Evolutionary conservation across 2,329 filamentous ascomycete genomes (phyloP).

Genomic region (Aspergillus terreus): DNA sequence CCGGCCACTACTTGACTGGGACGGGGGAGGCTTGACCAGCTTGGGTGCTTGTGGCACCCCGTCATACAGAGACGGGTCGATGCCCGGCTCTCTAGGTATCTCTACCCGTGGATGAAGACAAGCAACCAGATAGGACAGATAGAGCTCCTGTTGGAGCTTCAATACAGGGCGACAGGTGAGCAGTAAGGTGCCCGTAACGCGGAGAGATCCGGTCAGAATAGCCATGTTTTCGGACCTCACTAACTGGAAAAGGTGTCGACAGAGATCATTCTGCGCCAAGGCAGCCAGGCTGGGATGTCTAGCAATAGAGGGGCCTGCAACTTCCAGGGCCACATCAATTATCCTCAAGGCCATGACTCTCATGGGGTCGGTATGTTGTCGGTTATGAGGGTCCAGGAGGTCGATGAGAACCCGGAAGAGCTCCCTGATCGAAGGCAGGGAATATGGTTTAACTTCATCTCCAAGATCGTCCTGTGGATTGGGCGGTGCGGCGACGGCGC

Average conservation of each 20-base stretch:
- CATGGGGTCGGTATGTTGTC: constrained; percentile 89
- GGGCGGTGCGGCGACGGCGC: constrained; percentile 30
- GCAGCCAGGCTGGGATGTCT: constrained; percentile 83
- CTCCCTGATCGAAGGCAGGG: constrained; percentile 88
- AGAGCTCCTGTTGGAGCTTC: constrained; percentile 95
- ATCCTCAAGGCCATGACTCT: constrained; percentile 96
- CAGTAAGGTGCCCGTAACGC: constrained; percentile 85
- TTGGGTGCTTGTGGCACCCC: constrained; percentile 91
- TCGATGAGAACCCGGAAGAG: constrained; percentile 92
- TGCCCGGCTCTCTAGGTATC: constrained; percentile 84
- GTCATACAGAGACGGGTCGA: constrained; percentile 86
- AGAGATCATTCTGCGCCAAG: constrained; percentile 88
- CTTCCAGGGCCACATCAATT: constrained; percentile 93
- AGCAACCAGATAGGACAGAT: constrained; percentile 87
- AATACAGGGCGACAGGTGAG: constrained; percentile 86
- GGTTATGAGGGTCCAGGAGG: constrained; percentile 87
- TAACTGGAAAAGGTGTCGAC: constrained; percentile 91
- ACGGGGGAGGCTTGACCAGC: constrained; percentile 73
- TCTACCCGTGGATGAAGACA: constrained; percentile 93
- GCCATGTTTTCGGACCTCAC: constrained; percentile 95
- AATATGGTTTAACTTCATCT: constrained; percentile 75
- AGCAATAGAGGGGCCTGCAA: constrained; percentile 91
- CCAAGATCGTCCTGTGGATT: constrained; percentile 44
- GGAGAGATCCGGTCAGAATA: constrained; percentile 85
- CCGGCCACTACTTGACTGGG: constrained; percentile 72